A percentile compares a stretch with the other conserved stretches of the same genome.
phyloP scores from a whole-genome alignment of 306 rosid genomes.

The Quercus agrifolia region DNA sequence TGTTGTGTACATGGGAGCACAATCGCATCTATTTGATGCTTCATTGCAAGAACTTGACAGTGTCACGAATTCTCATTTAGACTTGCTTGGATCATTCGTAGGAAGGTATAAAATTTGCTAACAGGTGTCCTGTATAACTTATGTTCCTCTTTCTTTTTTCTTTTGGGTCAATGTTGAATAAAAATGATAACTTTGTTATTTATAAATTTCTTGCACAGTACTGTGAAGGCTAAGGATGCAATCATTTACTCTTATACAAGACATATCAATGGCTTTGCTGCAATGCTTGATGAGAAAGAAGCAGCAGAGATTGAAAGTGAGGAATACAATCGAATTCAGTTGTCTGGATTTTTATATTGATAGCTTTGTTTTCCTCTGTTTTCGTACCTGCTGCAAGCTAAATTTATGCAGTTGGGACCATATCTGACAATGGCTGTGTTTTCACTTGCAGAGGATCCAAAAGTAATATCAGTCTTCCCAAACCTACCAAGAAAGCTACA shows the following conservation, averaged over 20 bases:
- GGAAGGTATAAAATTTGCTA: constrained; percentile 45
- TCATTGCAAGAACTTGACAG: constrained; percentile 13
- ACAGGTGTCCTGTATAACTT: neutral
- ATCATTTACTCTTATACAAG: constrained; percentile 61
- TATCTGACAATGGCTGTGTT: neutral
- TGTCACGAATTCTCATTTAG: constrained; percentile 37
- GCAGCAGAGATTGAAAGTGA: constrained; percentile 47
- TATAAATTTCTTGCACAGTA: constrained; percentile 22
- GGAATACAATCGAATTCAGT: neutral
- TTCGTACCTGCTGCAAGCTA: neutral
- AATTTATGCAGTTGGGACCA: neutral
- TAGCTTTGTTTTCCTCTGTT: neutral
- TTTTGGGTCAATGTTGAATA: neutral
- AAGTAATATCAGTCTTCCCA: constrained; percentile 48
- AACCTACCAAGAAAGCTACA: constrained; percentile 47
- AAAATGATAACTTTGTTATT: neutral
- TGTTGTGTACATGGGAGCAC: constrained; percentile 68
- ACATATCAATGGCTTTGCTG: constrained; percentile 77
- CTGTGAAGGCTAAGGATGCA: constrained; percentile 41
- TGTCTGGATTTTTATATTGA: neutral
- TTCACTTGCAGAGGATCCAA: constrained; percentile 41
- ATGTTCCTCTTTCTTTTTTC: neutral
- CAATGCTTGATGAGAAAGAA: constrained; percentile 52
- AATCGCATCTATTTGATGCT: constrained; percentile 31
- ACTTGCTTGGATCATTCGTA: constrained; percentile 41